Evolutionary conservation across 768 basidiomycete genomes (phyloP), one percentile per base, ranked within the genome.

Genomic region (Tylopilus sp.): DNA sequence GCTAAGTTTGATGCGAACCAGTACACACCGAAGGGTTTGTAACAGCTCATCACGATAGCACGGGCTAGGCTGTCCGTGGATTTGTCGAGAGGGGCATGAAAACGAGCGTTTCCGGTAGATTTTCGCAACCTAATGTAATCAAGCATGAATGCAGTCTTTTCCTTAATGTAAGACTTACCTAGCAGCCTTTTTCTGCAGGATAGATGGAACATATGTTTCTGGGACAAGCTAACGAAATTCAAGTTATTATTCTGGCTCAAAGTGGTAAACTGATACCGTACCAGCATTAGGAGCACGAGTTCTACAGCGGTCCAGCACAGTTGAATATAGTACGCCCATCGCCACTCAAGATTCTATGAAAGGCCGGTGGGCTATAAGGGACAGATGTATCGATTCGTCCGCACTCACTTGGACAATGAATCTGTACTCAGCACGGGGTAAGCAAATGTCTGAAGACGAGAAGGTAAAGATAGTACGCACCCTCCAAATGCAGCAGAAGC

Each of bases 311-410:
- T 73, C 91, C 90, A 93, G 20, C 86, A 86, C 2, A 84, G 53
- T 50, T 85, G 63, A 15, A 86, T 68, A 49, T 83, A 81, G 69
- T 84, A 93, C 0, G 88, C 88, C 90, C 89, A 92, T 52, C 86
- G 69, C 87, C 86, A 88, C 41, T 76, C 58, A 1, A 76, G 53
- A 57, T 83, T 71, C 79, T 87, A 44, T 38, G 40, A 0, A 28
- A 2, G 30, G 22, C n/a, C n/a, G n/a, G n/a, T n/a, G n/a, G n/a
- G n/a, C n/a, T n/a, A n/a, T n/a, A n/a, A n/a, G n/a, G n/a, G n/a
- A n/a, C n/a, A n/a, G n/a, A n/a, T n/a, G n/a, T n/a, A n/a, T n/a
- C n/a, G n/a, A n/a, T n/a, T n/a, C n/a, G n/a, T n/a, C n/a, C n/a
- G n/a, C n/a, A n/a, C n/a, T 47, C 40, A 79, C 81, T 65, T 86